These are phyloP conservation scores for Knoxdaviesia capensis DNA, from an alignment of 2,329 filamentous ascomycete genomes.

Conservation along the genomic window DNA sequence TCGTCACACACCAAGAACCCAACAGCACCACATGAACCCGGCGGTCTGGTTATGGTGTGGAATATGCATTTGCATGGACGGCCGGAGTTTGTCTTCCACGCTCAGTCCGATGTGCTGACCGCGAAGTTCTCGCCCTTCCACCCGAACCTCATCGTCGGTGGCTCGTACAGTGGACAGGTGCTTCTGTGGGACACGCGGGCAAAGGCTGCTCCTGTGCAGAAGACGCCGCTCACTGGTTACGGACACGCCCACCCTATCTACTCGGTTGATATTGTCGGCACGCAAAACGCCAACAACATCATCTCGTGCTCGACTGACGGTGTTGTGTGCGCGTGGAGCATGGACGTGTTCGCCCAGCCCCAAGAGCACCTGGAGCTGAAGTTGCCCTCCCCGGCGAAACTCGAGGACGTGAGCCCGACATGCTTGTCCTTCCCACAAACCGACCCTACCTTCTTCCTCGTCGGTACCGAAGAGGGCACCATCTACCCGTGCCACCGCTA, in stretches of 20 bases:
- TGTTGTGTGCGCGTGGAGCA: constrained; percentile 89
- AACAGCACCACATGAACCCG: constrained; percentile 79
- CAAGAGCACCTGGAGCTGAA: constrained; percentile 83
- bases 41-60: constrained; percentile 91
- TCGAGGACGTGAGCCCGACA: constrained; percentile 81
- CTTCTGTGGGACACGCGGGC: constrained; percentile 92
- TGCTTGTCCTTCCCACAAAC: constrained; percentile 88
- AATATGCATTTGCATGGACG: constrained; percentile 87
- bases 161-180: constrained; percentile 91
- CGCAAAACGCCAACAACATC: constrained; percentile 97
- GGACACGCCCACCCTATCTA: constrained; percentile 96
- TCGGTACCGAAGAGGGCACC: constrained; percentile 87
- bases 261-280: constrained; percentile 85
- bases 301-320: constrained; percentile 93
- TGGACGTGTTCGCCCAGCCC: constrained; percentile 93
- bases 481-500: constrained; percentile 96
- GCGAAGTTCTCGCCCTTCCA: constrained; percentile 98
- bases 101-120: constrained; percentile 83
- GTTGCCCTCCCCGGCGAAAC: constrained; percentile 64
- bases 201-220: constrained; percentile 76
- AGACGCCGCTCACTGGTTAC: constrained; percentile 84
- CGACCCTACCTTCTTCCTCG: constrained; percentile 93
- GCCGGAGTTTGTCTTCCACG: constrained; percentile 91
- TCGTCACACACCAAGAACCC: constrained; percentile 97
- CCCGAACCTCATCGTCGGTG: constrained; percentile 86